These are phyloP conservation scores for Balansia obtecta DNA, from an alignment of 2,329 filamentous ascomycete genomes.

Conservation along the genomic window DNA sequence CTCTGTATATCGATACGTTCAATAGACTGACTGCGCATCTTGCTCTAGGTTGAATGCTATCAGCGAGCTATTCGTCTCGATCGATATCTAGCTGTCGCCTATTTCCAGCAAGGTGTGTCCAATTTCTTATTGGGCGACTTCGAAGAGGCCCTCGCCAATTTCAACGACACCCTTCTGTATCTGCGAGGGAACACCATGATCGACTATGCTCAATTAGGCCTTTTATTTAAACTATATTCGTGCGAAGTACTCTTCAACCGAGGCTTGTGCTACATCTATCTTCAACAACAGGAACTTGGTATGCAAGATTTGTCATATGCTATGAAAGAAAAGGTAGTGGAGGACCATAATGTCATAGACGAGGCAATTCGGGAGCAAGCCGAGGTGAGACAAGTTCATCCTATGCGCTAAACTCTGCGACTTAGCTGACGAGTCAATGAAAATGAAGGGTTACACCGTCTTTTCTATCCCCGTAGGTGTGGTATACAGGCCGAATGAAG, in stretches of 20 bases:
- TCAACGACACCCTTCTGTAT: slow-evolving; percentile 94
- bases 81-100: slow-evolving; percentile 91
- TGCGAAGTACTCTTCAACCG: slow-evolving; percentile 97
- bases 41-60: slow-evolving; percentile 73
- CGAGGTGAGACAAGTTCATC: slow-evolving; percentile 48
- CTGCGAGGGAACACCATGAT: slow-evolving; percentile 93
- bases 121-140: slow-evolving; percentile 97
- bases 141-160: slow-evolving; percentile 92
- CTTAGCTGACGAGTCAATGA: slow-evolving; percentile 11
- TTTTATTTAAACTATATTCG: slow-evolving; percentile 93
- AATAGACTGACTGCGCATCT: neutral
- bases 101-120: slow-evolving; percentile 96
- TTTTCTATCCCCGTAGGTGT: slow-evolving; percentile 97
- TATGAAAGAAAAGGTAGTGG: slow-evolving; percentile 88
- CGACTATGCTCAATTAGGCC: slow-evolving; percentile 89
- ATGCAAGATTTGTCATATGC: slow-evolving; percentile 86
- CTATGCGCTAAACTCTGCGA: neutral
- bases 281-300: slow-evolving; percentile 81
- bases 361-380: slow-evolving; percentile 90
- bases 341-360: slow-evolving; percentile 95
- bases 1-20: neutral
- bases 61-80: slow-evolving; percentile 83
- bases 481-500: slow-evolving; percentile 88
- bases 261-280: slow-evolving; percentile 92
- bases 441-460: slow-evolving; percentile 83